phyloP scores from a whole-genome alignment of 225 moss, liverwort and hornwort species.

The Bryum argenteum region DNA sequence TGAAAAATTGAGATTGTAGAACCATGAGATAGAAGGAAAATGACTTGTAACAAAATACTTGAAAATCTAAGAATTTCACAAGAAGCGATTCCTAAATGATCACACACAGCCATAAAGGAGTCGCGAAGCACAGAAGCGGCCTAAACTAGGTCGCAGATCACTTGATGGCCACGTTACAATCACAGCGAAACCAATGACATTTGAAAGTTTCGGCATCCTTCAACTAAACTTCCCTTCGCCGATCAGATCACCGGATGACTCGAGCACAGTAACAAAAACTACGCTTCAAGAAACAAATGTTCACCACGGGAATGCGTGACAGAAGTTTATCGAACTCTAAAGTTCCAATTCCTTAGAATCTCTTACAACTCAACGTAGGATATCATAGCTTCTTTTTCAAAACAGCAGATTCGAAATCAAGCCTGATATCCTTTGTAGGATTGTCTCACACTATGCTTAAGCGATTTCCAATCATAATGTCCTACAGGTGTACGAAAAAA shows the following conservation, averaged over 20 bases:
- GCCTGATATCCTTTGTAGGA: not conserved
- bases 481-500: not conserved
- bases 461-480: not conserved
- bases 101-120: not conserved
- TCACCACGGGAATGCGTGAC: not conserved
- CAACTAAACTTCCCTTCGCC: not conserved
- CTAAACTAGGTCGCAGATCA: not conserved
- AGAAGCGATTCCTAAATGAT: constrained; percentile 1
- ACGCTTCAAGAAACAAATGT: not conserved
- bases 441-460: not conserved
- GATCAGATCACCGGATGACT: not conserved
- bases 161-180: not conserved
- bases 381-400: not conserved
- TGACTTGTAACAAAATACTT: not conserved
- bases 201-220: not conserved
- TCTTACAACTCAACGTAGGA: not conserved
- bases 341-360: not conserved
- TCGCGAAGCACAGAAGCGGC: not conserved
- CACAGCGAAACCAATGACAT: not conserved
- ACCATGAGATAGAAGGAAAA: too few relatives aligned
- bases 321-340: not conserved
- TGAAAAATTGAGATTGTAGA: too few relatives aligned
- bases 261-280: not conserved
- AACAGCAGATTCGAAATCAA: not conserved
- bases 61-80: not conserved